Evolutionary conservation across 2,329 filamentous ascomycete species (phyloP), one percentile per base, ranked within the genome.

Genomic region (Elsinoe fawcettii): DNA sequence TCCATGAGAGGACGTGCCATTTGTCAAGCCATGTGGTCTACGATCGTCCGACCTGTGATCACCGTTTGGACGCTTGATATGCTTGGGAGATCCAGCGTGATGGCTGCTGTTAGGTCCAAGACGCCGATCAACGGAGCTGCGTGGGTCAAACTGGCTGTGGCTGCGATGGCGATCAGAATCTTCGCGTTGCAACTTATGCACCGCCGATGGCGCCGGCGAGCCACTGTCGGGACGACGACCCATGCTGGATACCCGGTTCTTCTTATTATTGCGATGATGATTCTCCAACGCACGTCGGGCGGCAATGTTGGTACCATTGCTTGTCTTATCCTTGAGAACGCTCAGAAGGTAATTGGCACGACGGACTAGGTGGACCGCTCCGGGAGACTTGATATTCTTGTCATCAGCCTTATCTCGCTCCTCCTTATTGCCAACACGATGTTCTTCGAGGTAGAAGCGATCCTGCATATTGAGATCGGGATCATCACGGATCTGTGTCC

Each of bases 351-450:
- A 99, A 67, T 97, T 93, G 8, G 92, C 88, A 59, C 93, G 87
- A 49, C 93, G 89, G 56, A 97, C 92, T 44, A 99, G 83, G 69
- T 99, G 93, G 25, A 99, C 93, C 20, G 93, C 92, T n/a, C 93
- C 93, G 3, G 93, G 93, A 2, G 92, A 95, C 66, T 95, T 95
- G 34, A 88, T 88, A 16, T 79, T 78, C 65, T 84, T 84, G 61
- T 82, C 74, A 16, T 89, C 86, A 14, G 76, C 82, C 66, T 90
- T 89, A 66, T 79, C 87, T 34, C 93, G 86, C 71, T 96, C 90
- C 66, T 93, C 91, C 70, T 97, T 97, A 74, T 95, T 93, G 70
- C 95, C 93, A 16, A 97, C 92, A n/a, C 92, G 87, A 70, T 97
- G 91, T 71, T 99, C 95, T 69, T 99, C 93, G 1, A 99, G 75